Conservation (phyloP, 1,139 yeast genomes). For the Taiozyma onychis region DNA sequence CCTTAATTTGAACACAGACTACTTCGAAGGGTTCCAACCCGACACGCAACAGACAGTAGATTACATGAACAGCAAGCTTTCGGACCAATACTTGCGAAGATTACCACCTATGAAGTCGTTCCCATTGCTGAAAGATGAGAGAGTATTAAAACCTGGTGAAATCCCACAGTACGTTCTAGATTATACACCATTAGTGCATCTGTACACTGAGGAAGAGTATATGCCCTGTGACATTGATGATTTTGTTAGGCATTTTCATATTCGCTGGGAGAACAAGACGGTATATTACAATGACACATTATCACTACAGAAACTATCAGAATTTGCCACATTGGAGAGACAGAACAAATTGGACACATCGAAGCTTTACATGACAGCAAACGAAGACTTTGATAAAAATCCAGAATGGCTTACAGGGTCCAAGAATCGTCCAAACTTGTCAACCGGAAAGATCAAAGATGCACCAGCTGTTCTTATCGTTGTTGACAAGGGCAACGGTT, state of each 20-base stretch:
- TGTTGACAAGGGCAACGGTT: conserved; percentile 88
- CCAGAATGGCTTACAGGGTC: conserved; percentile 87
- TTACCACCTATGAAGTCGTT: conserved; percentile 24
- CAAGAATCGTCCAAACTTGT: conserved; percentile 59
- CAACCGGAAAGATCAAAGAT: conserved; percentile 61
- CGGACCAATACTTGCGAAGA: not conserved
- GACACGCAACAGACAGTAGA: conserved; percentile 5
- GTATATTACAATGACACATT: conserved; percentile 13
- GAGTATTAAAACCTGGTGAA: conserved; percentile 42
- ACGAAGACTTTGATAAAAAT: conserved; percentile 64
- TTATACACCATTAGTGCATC: conserved; percentile 74
- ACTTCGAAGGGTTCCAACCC: conserved; percentile 12
- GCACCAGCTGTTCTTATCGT: conserved; percentile 83
- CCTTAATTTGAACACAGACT: conserved; percentile 6
- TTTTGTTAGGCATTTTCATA: conserved; percentile 59
- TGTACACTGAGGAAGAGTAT: conserved; percentile 85
- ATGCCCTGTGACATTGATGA: conserved; percentile 77
- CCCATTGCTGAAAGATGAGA: conserved; percentile 20
- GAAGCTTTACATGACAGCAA: conserved; percentile 52
- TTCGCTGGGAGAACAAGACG: conserved; percentile 43
- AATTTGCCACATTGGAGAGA: conserved; percentile 9
- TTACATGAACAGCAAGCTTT: conserved; percentile 4
- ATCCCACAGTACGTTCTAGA: conserved; percentile 74
- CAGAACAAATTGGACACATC: conserved; percentile 19
- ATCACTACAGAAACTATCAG: conserved; percentile 21